Conservation (phyloP, 176 grass and related monocot species). For the Thinopyrum elongatum region DNA sequence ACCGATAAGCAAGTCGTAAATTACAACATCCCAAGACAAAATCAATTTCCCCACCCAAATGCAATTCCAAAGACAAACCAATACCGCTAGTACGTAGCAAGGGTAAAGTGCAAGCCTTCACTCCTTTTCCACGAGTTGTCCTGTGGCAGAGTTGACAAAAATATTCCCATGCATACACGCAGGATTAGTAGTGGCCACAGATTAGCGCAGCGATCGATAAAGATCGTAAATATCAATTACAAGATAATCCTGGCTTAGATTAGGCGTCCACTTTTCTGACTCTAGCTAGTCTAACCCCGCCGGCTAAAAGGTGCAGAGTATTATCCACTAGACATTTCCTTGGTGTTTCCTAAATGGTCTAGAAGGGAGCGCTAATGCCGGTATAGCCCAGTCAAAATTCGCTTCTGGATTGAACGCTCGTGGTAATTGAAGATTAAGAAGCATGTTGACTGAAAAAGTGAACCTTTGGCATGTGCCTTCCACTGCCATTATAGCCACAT, state of each 20-base stretch:
- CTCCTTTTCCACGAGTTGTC: constrained; percentile 41
- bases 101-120: constrained; percentile 9
- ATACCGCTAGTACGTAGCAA: background rate
- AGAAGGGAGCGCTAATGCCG: constrained; percentile 6
- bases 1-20: background rate
- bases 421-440: constrained; percentile 19
- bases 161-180: background rate
- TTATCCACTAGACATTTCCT: constrained; percentile 12
- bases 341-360: background rate
- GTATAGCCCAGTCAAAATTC: constrained; percentile 9
- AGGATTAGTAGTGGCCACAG: background rate
- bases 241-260: constrained; percentile 22
- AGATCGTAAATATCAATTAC: constrained; percentile 1
- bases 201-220: background rate
- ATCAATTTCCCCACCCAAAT: background rate
- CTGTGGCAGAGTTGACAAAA: constrained; percentile 20
- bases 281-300: constrained; percentile 26
- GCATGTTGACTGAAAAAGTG: background rate
- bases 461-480: background rate
- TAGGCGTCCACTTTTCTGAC: background rate
- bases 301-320: background rate
- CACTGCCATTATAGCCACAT: background rate
- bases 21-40: background rate
- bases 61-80: constrained; percentile 15
- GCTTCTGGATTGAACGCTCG: constrained; percentile 5